A percentile compares a stretch with the other conserved stretches of the same genome.
Conservation (phyloP, 768 basidiomycete species). For the Cyathus striatus region DNA sequence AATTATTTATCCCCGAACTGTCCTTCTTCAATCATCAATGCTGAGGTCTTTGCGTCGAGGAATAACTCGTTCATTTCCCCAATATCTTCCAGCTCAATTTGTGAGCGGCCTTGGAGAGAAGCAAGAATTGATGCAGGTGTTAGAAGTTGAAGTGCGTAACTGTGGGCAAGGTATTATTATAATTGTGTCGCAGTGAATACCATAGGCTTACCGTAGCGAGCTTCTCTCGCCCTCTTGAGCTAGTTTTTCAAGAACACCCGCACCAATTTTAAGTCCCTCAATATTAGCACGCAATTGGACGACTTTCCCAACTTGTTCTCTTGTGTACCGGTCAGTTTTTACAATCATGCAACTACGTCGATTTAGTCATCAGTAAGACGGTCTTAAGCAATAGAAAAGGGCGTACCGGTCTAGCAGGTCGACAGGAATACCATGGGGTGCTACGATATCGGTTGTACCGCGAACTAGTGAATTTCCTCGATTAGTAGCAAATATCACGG, state of each 20-base stretch:
- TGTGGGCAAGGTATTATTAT: conserved; percentile 17
- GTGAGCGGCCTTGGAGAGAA: conserved; percentile 64
- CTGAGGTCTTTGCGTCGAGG: conserved; percentile 86
- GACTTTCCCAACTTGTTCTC: conserved; percentile 83
- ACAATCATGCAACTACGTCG: conserved; percentile 82
- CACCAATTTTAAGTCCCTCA: conserved; percentile 75
- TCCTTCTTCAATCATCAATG: conserved; percentile 45
- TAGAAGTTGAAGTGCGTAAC: conserved; percentile 88
- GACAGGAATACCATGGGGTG: conserved; percentile 91
- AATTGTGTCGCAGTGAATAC: neutral
- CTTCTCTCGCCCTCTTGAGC: conserved; percentile 79
- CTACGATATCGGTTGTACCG: conserved; percentile 86
- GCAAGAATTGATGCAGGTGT: conserved; percentile 90
- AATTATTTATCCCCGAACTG: no score
- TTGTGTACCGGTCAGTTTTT: conserved; percentile 78
- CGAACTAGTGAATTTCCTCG: conserved; percentile 89
- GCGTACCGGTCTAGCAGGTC: conserved; percentile 86
- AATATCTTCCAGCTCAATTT: conserved; percentile 87
- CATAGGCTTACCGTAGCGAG: conserved; percentile 63
- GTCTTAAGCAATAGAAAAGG: neutral
- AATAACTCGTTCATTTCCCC: conserved; percentile 93
- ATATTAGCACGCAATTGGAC: conserved; percentile 81
- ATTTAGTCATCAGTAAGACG: neutral
- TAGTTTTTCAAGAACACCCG: conserved; percentile 74
- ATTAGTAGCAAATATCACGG: conserved; percentile 96